A percentile compares a stretch with the other conserved stretches of the same genome.
These are phyloP conservation scores for Physaria fendleri DNA, from an alignment of 345 rosid genomes.

Conservation along the genomic window DNA sequence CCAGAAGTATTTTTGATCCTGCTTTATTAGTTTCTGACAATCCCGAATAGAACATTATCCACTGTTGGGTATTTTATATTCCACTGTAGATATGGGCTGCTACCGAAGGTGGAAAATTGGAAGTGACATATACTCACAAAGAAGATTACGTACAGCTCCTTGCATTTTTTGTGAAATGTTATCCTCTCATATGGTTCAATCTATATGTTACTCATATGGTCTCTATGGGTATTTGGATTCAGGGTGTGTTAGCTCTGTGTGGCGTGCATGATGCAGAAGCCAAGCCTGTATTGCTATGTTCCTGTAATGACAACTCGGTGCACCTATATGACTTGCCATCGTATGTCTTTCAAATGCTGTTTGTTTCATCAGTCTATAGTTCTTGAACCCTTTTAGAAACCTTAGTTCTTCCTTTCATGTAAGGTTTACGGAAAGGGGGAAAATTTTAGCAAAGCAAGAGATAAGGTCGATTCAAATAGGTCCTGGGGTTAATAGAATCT, in stretches of 20 bases:
- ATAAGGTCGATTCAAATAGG: too few species aligned
- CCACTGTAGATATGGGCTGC: conserved; percentile 82
- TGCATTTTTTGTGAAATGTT: not conserved
- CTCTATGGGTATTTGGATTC: conserved; percentile 18
- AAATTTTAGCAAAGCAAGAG: too few species aligned
- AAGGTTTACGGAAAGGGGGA: too few species aligned
- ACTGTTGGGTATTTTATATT: not conserved
- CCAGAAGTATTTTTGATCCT: not conserved
- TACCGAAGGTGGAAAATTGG: conserved; percentile 80
- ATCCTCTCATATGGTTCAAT: not conserved
- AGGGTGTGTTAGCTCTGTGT: conserved; percentile 74
- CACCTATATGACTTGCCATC: conserved; percentile 85
- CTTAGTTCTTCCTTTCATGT: conserved; percentile 14
- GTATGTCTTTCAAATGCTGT: conserved; percentile 48
- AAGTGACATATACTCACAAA: conserved; percentile 87
- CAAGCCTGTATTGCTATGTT: conserved; percentile 73
- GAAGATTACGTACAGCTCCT: conserved; percentile 70
- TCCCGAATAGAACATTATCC: not conserved
- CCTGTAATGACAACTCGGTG: conserved; percentile 67
- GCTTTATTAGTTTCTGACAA: too few species aligned
- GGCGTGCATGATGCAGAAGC: conserved; percentile 77
- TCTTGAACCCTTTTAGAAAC: not conserved
- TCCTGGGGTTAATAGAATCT: too few species aligned
- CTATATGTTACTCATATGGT: conserved; percentile 1
- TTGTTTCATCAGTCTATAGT: not conserved